Evolutionary conservation across 345 rosid genomes (phyloP).

Genomic region (Heritiera fomes): DNA sequence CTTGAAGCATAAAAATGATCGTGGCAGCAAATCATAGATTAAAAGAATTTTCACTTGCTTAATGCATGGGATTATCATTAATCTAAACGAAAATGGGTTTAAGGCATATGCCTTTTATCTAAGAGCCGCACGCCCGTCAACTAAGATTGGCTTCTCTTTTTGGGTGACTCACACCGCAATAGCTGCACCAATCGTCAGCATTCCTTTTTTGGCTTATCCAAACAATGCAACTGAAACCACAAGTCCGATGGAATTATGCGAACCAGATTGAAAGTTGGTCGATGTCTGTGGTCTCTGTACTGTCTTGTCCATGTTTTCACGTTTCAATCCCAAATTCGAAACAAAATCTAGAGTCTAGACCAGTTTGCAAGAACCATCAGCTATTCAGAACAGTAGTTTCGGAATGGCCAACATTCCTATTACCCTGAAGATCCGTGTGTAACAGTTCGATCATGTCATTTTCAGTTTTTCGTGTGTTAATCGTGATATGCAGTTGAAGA

Average conservation of each 20-base stretch:
- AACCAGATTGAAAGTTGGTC: too few species aligned
- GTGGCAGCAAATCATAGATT: neutral
- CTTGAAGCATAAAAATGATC: neutral
- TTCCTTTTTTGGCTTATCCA: conserved; percentile 1
- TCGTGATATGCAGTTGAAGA: neutral
- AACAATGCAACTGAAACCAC: neutral
- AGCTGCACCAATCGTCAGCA: conserved; percentile 28
- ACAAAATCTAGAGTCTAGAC: neutral
- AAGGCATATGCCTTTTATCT: conserved; percentile 10
- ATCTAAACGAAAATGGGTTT: neutral
- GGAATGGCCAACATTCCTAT: neutral
- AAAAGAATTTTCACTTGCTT: neutral
- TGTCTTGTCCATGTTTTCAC: neutral
- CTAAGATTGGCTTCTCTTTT: neutral
- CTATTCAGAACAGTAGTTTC: neutral
- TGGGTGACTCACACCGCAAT: conserved; percentile 38
- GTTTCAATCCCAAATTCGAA: neutral
- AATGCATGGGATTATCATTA: neutral
- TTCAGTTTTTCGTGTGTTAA: neutral
- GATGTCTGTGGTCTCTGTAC: neutral
- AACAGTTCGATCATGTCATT: neutral
- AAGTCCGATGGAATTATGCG: neutral
- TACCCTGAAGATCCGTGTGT: neutral
- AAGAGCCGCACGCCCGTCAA: conserved; percentile 23
- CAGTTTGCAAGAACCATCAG: neutral